Evolutionary conservation across 805 yeast species (phyloP).

Genomic region (Nakazawaea wickerhamii): DNA sequence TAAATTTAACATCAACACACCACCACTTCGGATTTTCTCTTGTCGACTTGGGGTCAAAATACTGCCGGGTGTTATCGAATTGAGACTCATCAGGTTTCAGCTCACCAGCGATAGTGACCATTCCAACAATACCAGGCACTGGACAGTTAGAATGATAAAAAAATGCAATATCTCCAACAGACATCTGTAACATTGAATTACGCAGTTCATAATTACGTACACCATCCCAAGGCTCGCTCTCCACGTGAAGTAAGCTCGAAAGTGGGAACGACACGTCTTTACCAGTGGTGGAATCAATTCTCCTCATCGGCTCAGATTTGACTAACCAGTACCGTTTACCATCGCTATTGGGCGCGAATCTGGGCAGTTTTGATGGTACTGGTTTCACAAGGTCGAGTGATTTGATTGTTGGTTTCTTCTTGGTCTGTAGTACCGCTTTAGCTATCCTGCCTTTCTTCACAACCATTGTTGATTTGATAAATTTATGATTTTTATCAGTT

Average conservation of each 20-base stretch:
- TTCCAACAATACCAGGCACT: conserved; percentile 50
- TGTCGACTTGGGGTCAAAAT: conserved; percentile 43
- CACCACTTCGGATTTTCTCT: conserved; percentile 46
- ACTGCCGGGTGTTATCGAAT: conserved; percentile 36
- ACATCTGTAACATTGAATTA: conserved; percentile 45
- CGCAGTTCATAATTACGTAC: conserved; percentile 55
- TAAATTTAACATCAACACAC: conserved; percentile 46
- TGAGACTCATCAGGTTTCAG: conserved; percentile 37
- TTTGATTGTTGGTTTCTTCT: not conserved
- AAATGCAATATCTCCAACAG: conserved; percentile 38
- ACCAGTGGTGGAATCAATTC: conserved; percentile 43
- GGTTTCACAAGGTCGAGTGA: conserved; percentile 5
- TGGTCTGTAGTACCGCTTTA: not conserved
- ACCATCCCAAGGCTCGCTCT: conserved; percentile 51
- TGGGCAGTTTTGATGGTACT: conserved; percentile 6
- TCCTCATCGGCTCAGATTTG: conserved; percentile 48
- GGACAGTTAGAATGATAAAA: conserved; percentile 55
- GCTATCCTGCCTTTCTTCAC: conserved; percentile 57
- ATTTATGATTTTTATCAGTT: too few relatives aligned
- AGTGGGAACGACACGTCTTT: conserved; percentile 45
- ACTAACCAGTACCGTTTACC: conserved; percentile 42
- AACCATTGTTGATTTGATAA: conserved; percentile 44
- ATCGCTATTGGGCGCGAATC: conserved; percentile 3
- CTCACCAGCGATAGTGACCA: conserved; percentile 30
- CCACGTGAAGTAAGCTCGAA: conserved; percentile 33